Evolutionary conservation across 2,329 filamentous ascomycete species (phyloP), one percentile per base, ranked within the genome.

Genomic region (Alternaria sp.): DNA sequence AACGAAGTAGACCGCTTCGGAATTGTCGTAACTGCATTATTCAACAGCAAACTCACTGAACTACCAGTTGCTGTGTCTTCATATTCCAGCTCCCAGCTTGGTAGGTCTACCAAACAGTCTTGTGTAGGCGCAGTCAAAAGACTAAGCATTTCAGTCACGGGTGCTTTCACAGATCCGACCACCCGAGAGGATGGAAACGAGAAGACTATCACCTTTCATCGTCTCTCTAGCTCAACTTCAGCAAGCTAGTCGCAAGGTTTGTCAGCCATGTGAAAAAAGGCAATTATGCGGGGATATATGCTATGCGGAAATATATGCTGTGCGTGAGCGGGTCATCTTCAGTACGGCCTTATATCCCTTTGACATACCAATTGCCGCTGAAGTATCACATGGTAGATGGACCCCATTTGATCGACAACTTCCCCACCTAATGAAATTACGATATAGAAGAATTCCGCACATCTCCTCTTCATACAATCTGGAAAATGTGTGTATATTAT

Each of bases 401-500:
- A 7, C 24, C 24, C 12, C 34, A 24, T 49, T 11, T 9, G 22
- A 28, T 41, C 2, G 22, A 9, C 20, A 5, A 18, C 14, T 41
- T 11, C 34, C 48, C 55, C 48, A 58, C 55, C 14, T 38, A 8
- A 41, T 41, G 41, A 16, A 8, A 18, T 20, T 24, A 16, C 30
- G 43, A 39, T 46, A 41, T 24, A 55, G 12, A n/a, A 20, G 7
- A 48, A 14, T 32, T 53, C 18, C 30, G 32, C 28, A 16, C 12
- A 36, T 20, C 51, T 48, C 43, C 51, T 55, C 51, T 49, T 22
- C 22, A 26, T 52, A 32, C 20, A 36, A 43, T 39, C 28, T 24
- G 47, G 36, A 49, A 59, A 32, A 59, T 44, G 16, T 38, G 34
- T 47, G 18, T 42, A 54, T 34, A 48, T 38, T 43, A 28, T 38